Evolutionary conservation across 73 alveolate species (phyloP).

Genomic region (Breviolum minutum): DNA sequence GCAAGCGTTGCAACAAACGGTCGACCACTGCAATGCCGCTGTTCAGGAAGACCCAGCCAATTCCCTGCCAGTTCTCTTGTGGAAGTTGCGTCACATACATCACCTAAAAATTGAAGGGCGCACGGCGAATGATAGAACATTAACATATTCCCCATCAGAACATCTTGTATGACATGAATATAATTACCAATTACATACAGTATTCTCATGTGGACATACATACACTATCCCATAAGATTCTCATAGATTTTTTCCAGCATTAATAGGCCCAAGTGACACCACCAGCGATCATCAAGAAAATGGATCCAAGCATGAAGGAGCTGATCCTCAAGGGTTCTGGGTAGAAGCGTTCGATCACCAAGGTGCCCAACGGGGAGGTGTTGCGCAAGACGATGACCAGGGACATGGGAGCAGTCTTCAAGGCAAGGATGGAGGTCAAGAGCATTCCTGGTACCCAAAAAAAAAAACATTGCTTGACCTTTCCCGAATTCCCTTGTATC

Average conservation of each 20-base stretch:
- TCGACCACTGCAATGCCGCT: conserved; percentile 53
- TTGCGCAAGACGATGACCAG: conserved; percentile 76
- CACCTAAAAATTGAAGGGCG: neutral
- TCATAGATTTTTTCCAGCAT: too few species aligned
- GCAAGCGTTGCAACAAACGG: conserved; percentile 39
- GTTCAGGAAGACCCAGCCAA: conserved; percentile 83
- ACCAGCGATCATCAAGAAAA: conserved; percentile 43
- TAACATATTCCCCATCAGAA: too few species aligned
- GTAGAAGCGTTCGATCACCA: conserved; percentile 79
- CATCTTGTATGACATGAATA: too few species aligned
- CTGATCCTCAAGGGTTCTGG: conserved; percentile 70
- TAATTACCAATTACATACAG: too few species aligned
- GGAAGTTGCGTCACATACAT: conserved; percentile 67
- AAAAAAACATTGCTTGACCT: too few species aligned
- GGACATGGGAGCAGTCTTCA: conserved; percentile 75
- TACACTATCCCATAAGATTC: too few species aligned
- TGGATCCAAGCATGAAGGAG: conserved; percentile 43
- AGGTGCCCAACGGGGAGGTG: conserved; percentile 58
- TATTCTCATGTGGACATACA: too few species aligned
- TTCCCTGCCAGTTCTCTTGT: conserved; percentile 57
- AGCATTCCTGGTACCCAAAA: conserved; percentile 13
- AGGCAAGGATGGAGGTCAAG: conserved; percentile 65
- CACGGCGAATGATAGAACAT: too few species aligned
- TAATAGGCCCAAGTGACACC: neutral
- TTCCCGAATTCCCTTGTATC: too few species aligned